Conservation (phyloP, 2,329 filamentous ascomycete genomes). For the Cladorrhinum sp. region DNA sequence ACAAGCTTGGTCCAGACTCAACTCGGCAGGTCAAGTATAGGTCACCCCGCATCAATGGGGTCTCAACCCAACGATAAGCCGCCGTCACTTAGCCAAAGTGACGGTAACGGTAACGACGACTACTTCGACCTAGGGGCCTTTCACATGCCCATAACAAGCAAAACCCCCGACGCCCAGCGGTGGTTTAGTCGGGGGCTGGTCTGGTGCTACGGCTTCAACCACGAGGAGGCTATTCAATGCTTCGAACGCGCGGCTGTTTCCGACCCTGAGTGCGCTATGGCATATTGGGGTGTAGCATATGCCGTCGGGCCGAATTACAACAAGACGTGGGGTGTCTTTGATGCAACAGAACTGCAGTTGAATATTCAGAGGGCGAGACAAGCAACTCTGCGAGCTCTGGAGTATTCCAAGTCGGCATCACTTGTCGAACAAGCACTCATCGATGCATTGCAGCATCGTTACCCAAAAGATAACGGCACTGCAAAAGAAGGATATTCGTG, state of each 20-base stretch:
- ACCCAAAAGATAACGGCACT: slow-evolving; percentile 48
- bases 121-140: slow-evolving; percentile 65
- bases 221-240: slow-evolving; percentile 65
- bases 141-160: slow-evolving; percentile 53
- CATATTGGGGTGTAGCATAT: slow-evolving; percentile 69
- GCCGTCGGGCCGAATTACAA: slow-evolving; percentile 72
- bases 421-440: slow-evolving; percentile 62
- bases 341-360: slow-evolving; percentile 53
- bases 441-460: slow-evolving; percentile 59
- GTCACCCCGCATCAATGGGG: not conserved
- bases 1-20: not conserved
- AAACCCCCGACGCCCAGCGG: slow-evolving; percentile 48
- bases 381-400: slow-evolving; percentile 31
- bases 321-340: slow-evolving; percentile 73
- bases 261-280: slow-evolving; percentile 58
- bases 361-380: slow-evolving; percentile 41
- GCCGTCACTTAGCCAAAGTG: not conserved
- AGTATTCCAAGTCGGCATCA: slow-evolving; percentile 32
- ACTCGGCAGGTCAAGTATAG: slow-evolving; percentile 6
- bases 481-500: slow-evolving; percentile 47
- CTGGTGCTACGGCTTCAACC: slow-evolving; percentile 75
- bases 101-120: slow-evolving; percentile 14
- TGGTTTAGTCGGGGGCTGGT: slow-evolving; percentile 74
- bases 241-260: slow-evolving; percentile 57
- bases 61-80: not conserved